Evolutionary conservation across 371 early-diverging fungal genomes (phyloP), one percentile per base, ranked within the genome.

Genomic region (Dinochytrium kinnereticum): DNA sequence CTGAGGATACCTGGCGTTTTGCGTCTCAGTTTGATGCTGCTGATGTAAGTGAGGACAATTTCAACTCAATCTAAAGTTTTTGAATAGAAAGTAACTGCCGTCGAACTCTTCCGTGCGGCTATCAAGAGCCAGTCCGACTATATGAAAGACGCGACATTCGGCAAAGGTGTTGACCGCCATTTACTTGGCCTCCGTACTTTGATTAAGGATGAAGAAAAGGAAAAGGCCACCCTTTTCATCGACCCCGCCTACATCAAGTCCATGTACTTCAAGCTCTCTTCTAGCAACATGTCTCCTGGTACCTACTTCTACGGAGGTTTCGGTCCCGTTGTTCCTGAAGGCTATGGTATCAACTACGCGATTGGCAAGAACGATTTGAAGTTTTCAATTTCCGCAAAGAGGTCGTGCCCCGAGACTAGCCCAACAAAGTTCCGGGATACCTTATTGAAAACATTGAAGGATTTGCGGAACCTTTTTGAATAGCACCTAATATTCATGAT

Each of bases 281-380:
- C 92, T 0, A 87, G 87, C 67, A 94, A 93, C 84, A 89, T 93
- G 85, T 88, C 90, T 0, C 92, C 93, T 1, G 94, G 93, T 5
- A 85, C 82, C 38, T 70, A 77, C 57, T 89, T 92, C 78, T 90
- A 89, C 81, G 92, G 92, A 65, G 94, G 93, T 0, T 94, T 94
- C 75, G 94, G 93, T 17, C 90, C 93, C 0, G 91, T 90, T 33
- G 80, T 78, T 38, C 80, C 90, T 69, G 88, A 93, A 78, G 97
- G 96, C 55, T 90, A 93, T 80, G 89, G 98, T 53, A 75, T 93
- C 75, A 94, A 92, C 77, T 97, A 97, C 73, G 91, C 94, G 1
- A 91, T 97, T 66, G 93, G 89, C 49, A 91, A 90, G 77, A 89
- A 91, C 55, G 83, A 86, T 30, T 82, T 95, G 39, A 93, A 94